These are phyloP conservation scores for Lasiodiplodia gonubiensis DNA, from an alignment of 2,329 filamentous ascomycete species.

Conservation along the genomic window DNA sequence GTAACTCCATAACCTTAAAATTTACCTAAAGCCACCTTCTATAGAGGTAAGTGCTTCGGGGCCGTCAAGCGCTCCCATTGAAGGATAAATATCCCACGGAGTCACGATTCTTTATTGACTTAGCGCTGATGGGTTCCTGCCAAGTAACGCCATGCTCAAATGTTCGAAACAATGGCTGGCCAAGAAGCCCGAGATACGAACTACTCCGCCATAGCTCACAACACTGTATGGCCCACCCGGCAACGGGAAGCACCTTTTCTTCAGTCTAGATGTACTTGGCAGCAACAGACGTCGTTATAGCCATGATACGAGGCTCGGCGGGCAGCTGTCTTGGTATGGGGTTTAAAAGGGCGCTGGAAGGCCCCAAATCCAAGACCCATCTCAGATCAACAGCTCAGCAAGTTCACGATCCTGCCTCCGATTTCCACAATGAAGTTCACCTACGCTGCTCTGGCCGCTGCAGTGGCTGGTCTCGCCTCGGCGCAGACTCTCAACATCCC, in stretches of 20 bases:
- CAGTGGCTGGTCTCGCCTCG: constrained; percentile 37
- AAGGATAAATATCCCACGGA: not conserved
- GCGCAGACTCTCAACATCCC: constrained; percentile 44
- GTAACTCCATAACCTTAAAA: constrained; percentile 12
- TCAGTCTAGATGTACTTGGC: constrained; percentile 1
- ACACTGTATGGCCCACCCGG: not conserved
- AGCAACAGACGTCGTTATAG: not conserved
- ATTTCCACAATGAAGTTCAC: constrained; percentile 34
- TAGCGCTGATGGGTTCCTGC: not conserved
- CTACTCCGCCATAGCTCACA: constrained; percentile 7
- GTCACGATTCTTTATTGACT: not conserved
- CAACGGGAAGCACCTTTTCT: not conserved
- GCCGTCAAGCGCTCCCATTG: not conserved
- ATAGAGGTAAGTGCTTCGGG: not conserved
- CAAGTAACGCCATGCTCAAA: constrained; percentile 11
- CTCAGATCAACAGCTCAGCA: constrained; percentile 28
- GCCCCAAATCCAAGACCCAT: not conserved
- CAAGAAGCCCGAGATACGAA: constrained; percentile 4
- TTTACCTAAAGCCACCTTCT: not conserved
- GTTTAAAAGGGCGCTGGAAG: not conserved
- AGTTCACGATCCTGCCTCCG: constrained; percentile 18
- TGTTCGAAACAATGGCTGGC: not conserved
- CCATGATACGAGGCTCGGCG: not conserved
- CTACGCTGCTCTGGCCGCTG: constrained; percentile 34
- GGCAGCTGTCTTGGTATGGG: not conserved